Evolutionary conservation across 768 basidiomycete genomes (phyloP).

Genomic region (Neoboletus magnificus): DNA sequence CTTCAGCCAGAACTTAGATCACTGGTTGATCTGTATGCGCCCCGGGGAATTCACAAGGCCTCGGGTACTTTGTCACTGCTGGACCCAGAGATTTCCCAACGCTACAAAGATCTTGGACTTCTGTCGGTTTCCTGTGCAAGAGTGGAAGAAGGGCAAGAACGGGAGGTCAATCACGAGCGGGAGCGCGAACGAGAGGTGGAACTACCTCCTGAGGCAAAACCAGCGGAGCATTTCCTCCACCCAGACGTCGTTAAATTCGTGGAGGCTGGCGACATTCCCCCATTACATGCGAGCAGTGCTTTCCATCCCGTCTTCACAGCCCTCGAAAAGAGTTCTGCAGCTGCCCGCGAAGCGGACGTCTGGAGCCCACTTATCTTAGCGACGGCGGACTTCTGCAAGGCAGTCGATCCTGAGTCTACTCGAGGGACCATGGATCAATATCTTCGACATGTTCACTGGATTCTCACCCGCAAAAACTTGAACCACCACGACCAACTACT

Average conservation of each 20-base stretch:
- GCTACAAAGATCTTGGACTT: conserved; percentile 11
- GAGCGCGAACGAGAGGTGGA: conserved; percentile 39
- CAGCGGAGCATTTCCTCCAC: conserved; percentile 17
- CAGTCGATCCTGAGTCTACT: background rate
- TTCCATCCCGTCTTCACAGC: conserved; percentile 21
- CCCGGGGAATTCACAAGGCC: background rate
- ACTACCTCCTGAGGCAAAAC: conserved; percentile 26
- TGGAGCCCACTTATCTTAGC: conserved; percentile 14
- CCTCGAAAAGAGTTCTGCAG: background rate
- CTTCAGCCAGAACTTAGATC: conserved; percentile 35
- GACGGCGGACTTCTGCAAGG: conserved; percentile 8
- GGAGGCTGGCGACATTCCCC: conserved; percentile 21
- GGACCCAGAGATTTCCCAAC: conserved; percentile 1
- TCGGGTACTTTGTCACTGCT: background rate
- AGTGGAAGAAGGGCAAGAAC: conserved; percentile 44
- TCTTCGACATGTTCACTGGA: conserved; percentile 23
- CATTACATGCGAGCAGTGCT: background rate
- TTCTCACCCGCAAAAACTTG: conserved; percentile 6
- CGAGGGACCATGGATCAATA: conserved; percentile 5
- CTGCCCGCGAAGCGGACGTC: conserved; percentile 14
- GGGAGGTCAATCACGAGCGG: conserved; percentile 41
- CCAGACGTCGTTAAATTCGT: conserved; percentile 21
- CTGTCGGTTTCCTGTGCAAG: conserved; percentile 3
- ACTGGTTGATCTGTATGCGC: conserved; percentile 34
- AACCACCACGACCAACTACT: background rate